These are phyloP conservation scores for Hysterium pulicare DNA, from an alignment of 2,329 filamentous ascomycete genomes.

Conservation along the genomic window DNA sequence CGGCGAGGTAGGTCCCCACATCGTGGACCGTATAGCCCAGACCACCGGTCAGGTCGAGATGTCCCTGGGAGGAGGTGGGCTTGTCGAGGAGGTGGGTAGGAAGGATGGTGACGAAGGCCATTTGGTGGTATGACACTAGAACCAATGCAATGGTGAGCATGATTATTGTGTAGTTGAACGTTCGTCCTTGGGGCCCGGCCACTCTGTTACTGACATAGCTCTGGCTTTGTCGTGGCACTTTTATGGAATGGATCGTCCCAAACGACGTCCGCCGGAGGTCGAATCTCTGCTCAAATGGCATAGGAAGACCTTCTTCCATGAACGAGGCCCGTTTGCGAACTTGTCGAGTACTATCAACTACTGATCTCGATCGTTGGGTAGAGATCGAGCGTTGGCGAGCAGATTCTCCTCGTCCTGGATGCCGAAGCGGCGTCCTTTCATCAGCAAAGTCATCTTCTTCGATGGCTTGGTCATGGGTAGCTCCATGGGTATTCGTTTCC, in stretches of 20 bases:
- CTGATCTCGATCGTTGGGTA: slow-evolving; percentile 24
- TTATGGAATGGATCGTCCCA: slow-evolving; percentile 36
- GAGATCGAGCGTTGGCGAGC: slow-evolving; percentile 12
- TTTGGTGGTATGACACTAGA: slow-evolving; percentile 84
- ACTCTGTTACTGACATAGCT: neutral
- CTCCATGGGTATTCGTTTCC: slow-evolving; percentile 82
- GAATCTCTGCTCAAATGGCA: slow-evolving; percentile 29
- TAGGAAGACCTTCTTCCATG: slow-evolving; percentile 34
- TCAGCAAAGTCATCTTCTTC: slow-evolving; percentile 67
- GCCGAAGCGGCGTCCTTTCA: slow-evolving; percentile 65
- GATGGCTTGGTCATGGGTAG: slow-evolving; percentile 47
- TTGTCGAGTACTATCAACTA: slow-evolving; percentile 28
- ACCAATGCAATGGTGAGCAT: slow-evolving; percentile 77
- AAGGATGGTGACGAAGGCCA: slow-evolving; percentile 87
- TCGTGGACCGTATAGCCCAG: slow-evolving; percentile 63
- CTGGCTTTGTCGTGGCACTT: slow-evolving; percentile 25
- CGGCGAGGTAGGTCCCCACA: slow-evolving; percentile 64
- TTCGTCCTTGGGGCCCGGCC: slow-evolving; percentile 20
- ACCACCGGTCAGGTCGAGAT: slow-evolving; percentile 53
- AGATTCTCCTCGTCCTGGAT: slow-evolving; percentile 46
- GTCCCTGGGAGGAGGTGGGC: slow-evolving; percentile 25
- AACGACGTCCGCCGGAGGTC: slow-evolving; percentile 35
- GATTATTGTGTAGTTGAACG: slow-evolving; percentile 64
- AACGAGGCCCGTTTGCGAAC: slow-evolving; percentile 36
- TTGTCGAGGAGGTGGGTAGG: slow-evolving; percentile 89